Percentiles rank a stretch among this genome's conserved stretches.
These are phyloP conservation scores for Silene conica DNA, from an alignment of 148 eudicot species.

Conservation along the genomic window DNA sequence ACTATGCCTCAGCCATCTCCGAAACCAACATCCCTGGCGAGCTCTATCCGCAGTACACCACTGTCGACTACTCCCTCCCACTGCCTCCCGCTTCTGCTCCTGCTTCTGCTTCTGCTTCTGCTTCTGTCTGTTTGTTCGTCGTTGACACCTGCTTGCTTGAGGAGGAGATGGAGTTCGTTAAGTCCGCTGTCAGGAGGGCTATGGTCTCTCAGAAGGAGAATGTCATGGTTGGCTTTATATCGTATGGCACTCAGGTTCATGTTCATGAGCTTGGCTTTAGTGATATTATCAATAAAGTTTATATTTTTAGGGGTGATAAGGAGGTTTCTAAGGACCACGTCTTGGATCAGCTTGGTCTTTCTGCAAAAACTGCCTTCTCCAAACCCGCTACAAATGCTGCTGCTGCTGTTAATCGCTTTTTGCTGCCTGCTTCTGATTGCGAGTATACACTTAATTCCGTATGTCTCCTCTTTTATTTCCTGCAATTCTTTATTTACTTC, in stretches of 20 bases:
- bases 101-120: no score
- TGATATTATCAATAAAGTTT: constrained; percentile 70
- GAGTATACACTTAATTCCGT: constrained; percentile 78
- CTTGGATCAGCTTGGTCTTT: constrained; percentile 90
- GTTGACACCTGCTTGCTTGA: constrained; percentile 85
- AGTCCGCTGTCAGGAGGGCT: constrained; percentile 65
- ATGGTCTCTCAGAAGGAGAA: constrained; percentile 56
- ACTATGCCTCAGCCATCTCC: constrained; percentile 51
- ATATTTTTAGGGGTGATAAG: constrained; percentile 75
- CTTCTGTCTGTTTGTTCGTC: constrained; percentile 50
- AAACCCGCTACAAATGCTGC: constrained; percentile 18
- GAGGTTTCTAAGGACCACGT: constrained; percentile 75
- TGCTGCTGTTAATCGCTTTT: constrained; percentile 50
- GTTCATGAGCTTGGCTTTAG: constrained; percentile 83
- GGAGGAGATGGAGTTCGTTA: constrained; percentile 76
- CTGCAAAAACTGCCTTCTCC: background rate
- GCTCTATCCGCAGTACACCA: constrained; percentile 64
- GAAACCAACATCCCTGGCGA: constrained; percentile 83
- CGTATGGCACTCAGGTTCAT: constrained; percentile 89
- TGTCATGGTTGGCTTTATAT: constrained; percentile 74
- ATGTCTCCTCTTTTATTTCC: background rate
- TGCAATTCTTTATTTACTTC: no score
- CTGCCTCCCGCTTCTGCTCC: background rate
- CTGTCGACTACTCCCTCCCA: constrained; percentile 43
- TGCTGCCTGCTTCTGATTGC: constrained; percentile 90